phyloP scores from a whole-genome alignment of 1,284 basidiomycete genomes.

The Heterobasidion parviporum region DNA sequence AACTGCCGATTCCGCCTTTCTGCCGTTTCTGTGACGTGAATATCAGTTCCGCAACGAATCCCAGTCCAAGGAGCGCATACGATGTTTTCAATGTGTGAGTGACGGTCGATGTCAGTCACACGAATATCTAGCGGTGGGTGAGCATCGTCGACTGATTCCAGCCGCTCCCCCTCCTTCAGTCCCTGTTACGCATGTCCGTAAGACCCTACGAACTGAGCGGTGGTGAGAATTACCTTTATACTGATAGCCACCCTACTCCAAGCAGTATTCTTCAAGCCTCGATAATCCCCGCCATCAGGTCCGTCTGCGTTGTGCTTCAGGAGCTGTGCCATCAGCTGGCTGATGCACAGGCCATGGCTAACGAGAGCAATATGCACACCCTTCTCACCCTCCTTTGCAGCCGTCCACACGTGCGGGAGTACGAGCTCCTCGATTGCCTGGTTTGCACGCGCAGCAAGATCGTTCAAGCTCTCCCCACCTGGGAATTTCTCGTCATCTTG shows the following conservation, averaged over 20 bases:
- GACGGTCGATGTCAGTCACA: conserved; percentile 45
- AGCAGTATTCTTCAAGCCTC: conserved; percentile 60
- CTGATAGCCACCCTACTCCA: conserved; percentile 55
- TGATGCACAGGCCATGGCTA: conserved; percentile 76
- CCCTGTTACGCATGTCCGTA: conserved; percentile 18
- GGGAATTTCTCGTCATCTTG: conserved; percentile 53
- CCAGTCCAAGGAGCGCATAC: conserved; percentile 30
- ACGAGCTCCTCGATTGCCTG: conserved; percentile 52
- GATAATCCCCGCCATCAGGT: conserved; percentile 25
- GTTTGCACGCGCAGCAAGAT: conserved; percentile 56
- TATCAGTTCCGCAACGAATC: neutral
- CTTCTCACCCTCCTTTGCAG: conserved; percentile 27
- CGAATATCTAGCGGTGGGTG: conserved; percentile 30
- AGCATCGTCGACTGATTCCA: conserved; percentile 19
- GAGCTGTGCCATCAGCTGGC: conserved; percentile 50
- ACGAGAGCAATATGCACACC: conserved; percentile 61
- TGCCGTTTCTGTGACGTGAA: conserved; percentile 50
- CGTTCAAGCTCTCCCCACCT: conserved; percentile 66
- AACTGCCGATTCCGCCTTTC: conserved; percentile 69
- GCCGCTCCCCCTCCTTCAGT: conserved; percentile 16
- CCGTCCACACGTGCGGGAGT: conserved; percentile 45
- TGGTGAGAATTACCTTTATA: conserved; percentile 28
- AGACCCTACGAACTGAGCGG: neutral
- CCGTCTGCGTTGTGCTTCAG: conserved; percentile 28
- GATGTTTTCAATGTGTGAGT: conserved; percentile 46